These are phyloP conservation scores for Yarrowia osloensis DNA, from an alignment of 805 yeast species.

Conservation along the genomic window DNA sequence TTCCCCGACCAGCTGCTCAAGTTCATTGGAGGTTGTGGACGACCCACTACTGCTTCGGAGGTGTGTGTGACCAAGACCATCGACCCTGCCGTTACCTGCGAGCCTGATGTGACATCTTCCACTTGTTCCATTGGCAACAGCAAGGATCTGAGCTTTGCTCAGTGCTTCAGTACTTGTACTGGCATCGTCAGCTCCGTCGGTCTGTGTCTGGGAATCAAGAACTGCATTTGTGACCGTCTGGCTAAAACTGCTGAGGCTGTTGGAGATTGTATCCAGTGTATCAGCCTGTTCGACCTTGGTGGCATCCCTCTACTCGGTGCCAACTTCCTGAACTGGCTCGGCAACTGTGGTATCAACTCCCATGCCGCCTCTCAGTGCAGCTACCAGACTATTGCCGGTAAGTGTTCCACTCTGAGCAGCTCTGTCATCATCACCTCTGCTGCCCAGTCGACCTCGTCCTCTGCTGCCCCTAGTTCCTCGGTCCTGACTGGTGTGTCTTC, in stretches of 20 bases:
- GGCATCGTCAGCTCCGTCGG: not conserved
- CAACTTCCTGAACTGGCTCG: slow-evolving; percentile 17
- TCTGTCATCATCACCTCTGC: slow-evolving; percentile 9
- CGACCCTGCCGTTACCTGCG: not conserved
- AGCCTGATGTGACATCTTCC: slow-evolving; percentile 9
- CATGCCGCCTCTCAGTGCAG: not conserved
- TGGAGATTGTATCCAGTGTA: slow-evolving; percentile 19
- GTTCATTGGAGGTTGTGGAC: not conserved
- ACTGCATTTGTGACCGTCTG: slow-evolving; percentile 4
- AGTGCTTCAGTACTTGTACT: not conserved
- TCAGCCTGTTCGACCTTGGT: slow-evolving; percentile 1
- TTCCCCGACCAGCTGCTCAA: not conserved
- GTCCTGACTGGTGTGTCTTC: not conserved
- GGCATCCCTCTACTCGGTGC: not conserved
- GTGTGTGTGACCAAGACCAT: slow-evolving; percentile 19
- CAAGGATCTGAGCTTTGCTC: not conserved
- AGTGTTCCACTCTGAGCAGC: not conserved
- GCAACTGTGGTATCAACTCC: not conserved
- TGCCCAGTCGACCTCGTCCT: not conserved
- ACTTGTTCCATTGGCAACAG: not conserved
- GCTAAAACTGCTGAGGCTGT: not conserved
- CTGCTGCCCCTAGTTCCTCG: not conserved
- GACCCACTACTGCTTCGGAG: slow-evolving; percentile 5
- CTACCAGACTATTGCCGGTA: slow-evolving; percentile 5
- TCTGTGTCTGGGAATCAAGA: not conserved